These are phyloP conservation scores for Ajuga chamaepitys DNA, from an alignment of 257 asterid genomes.

Conservation along the genomic window DNA sequence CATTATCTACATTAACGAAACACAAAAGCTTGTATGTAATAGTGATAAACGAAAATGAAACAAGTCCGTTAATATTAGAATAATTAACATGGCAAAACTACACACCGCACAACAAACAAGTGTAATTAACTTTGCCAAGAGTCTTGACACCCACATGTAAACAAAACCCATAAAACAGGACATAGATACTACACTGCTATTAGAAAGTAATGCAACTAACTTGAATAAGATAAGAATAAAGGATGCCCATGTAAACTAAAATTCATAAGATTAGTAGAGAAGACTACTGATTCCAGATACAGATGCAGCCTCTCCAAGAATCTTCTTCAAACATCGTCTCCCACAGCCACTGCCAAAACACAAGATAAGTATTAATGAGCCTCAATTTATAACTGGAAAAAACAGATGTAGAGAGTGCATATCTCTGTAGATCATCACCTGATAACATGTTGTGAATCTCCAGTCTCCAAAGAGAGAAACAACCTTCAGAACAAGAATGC, in stretches of 20 bases:
- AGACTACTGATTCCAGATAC: background rate
- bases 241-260: background rate
- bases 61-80: too few relatives aligned
- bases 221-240: background rate
- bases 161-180: background rate
- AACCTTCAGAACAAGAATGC: constrained; percentile 9
- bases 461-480: constrained; percentile 25
- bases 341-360: constrained; percentile 8
- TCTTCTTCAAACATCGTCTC: constrained; percentile 11
- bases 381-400: background rate
- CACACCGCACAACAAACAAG: too few relatives aligned
- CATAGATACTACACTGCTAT: background rate
- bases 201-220: background rate
- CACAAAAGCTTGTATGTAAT: too few relatives aligned
- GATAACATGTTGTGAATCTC: constrained; percentile 28
- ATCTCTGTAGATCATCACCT: constrained; percentile 11
- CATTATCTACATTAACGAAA: too few relatives aligned
- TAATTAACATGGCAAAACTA: too few relatives aligned
- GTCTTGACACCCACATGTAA: too few relatives aligned
- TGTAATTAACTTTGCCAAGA: too few relatives aligned
- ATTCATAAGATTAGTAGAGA: background rate
- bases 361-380: background rate
- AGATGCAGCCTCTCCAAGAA: background rate
- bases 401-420: background rate
- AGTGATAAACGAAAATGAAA: too few relatives aligned